These are phyloP conservation scores for Fraxinus baroniana DNA, from an alignment of 305 asterid genomes.

Conservation along the genomic window DNA sequence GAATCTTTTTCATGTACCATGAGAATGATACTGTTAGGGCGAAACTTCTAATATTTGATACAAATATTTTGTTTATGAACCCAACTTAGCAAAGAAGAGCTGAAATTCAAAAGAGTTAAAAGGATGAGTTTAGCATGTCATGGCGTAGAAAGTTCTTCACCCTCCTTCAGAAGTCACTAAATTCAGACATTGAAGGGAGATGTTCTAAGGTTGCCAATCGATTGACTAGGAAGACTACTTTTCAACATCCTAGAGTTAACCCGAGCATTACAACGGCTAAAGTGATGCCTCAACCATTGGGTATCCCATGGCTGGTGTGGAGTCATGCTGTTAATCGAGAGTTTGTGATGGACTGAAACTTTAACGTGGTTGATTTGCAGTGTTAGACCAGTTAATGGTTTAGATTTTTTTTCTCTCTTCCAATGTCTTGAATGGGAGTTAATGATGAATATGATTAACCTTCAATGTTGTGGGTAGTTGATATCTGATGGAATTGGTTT, in stretches of 20 bases:
- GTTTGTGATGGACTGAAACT: constrained; percentile 45
- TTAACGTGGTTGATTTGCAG: constrained; percentile 34
- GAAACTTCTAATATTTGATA: not conserved
- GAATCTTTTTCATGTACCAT: too few relatives aligned
- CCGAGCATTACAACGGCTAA: constrained; percentile 31
- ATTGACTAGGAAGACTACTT: constrained; percentile 27
- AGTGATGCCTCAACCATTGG: constrained; percentile 41
- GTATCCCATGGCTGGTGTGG: constrained; percentile 39
- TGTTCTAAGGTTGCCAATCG: constrained; percentile 38
- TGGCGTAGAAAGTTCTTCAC: constrained; percentile 45
- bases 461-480: not conserved
- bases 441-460: not conserved
- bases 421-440: not conserved
- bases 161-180: constrained; percentile 42
- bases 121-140: constrained; percentile 49
- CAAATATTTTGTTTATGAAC: not conserved
- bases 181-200: constrained; percentile 41
- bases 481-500: too few relatives aligned
- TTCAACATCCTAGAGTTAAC: constrained; percentile 24
- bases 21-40: not conserved
- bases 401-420: not conserved
- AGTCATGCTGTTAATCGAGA: constrained; percentile 43
- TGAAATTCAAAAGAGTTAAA: not conserved
- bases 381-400: constrained; percentile 14
- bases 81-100: not conserved